Base-by-base conservation (phyloP, 306 rosid genomes). In the Quercus wislizeni region DNA sequence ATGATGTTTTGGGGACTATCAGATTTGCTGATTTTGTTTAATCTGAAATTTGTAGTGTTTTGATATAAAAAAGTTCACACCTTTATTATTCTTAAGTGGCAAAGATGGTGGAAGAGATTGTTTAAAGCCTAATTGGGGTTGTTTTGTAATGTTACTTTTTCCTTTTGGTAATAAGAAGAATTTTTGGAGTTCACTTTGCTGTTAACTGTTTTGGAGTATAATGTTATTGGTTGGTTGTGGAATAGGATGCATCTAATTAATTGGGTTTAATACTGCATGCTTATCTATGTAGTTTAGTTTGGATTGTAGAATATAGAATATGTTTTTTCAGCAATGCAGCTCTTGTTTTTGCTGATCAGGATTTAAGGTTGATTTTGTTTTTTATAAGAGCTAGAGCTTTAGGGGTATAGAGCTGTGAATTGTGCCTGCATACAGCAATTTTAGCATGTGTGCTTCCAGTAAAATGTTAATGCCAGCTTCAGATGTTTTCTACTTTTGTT, bases 1-100 rank as follows among this genome's bases (percentile, higher is more conserved):
- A 35, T 76, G 71, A 35, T 76, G 65, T 49, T 78, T 41, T 75
- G 57, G 74, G 62, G 15, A 13, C 61, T 78, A n/a, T 59, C 63
- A 52, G 55, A 69, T 78, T 75, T 55, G 67, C 38, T 54, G 38
- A 55, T 64, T 49, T 46, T 7, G 43, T 38, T 19, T 57, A 31
- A 35, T 43, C 63, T 19, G 31, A 51, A n/a, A 51, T 57, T 77
- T 64, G 46, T 57, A 54, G 55, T 27, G 52, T 67, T 67, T 35
- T 35, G 72, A 33, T 7, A n/a, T n/a, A 8, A 4, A 35, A 18
- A 18, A 35, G 9, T 31, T 8, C 49, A 1, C 0, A 18, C 23
- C 8, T 54, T 23, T 41, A 18, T 35, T 59, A 76, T 30, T 73
- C 33, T 75, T 63, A 72, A 31, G 52, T 33, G 69, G 77, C 65